Base-by-base conservation (phyloP, 78 protist genomes). In the Dictyostelium purpureum region DNA sequence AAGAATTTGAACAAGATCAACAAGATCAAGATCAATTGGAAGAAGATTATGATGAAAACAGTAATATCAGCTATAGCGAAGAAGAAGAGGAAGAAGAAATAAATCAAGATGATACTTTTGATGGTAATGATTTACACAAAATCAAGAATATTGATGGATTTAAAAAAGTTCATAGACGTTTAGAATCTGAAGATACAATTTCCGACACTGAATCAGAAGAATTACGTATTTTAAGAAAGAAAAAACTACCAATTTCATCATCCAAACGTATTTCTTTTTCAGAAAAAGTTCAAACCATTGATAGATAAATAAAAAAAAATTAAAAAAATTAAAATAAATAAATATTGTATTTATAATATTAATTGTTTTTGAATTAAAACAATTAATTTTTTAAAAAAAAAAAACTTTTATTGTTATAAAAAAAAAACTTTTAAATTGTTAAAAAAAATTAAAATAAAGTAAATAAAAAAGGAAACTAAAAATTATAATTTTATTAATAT, bases 171-270 rank as follows among this genome's bases (percentile, higher is more conserved):
- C 57, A 74, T 16, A 19, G 19, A 21, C 14, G 52, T 33, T n/a
- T 38, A 19, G 65, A 43, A 38, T 26, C 35, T 9, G 66, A 74
- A 18, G 66, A 74, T n/a, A 43, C 51, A 18, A 19, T 7, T 31
- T 49, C 75, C 10, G 75, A 67, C 14, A 67, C 75, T 67, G 75
- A 33, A n/a, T 67, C 75, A 6, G 43, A 33, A 26, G 75, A 67
- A 67, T 67, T 67, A 31, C 51, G 75, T 33, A 67, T 6, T 37
- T 67, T 40, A 7, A 67, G 38, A 42, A 67, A 67, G 28, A 14
- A 38, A 31, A 35, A 24, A 59, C 67, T 37, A n/a, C 67, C 67
- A n/a, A 24, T n/a, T n/a, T 35, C 65, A 10, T 10, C 69, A 12
- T 31, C 42, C 10, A 61, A 61, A 61, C n/a, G n/a, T n/a, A 61